Base-by-base conservation (phyloP, 2,329 filamentous ascomycete genomes). In the Fusarium torulosum region DNA sequence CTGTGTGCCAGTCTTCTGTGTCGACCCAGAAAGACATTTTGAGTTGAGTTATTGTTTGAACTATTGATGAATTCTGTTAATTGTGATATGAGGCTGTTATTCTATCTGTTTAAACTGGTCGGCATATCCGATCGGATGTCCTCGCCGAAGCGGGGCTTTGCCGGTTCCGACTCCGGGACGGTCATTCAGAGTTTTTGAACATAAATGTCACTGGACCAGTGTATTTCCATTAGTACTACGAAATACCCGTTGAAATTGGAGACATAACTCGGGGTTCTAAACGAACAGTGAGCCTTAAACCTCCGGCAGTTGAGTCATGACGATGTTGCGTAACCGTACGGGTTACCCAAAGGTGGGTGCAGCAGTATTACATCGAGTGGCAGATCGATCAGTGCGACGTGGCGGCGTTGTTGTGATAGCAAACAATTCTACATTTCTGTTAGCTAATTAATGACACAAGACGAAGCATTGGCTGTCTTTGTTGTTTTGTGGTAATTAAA, bases 1-100 rank as follows among this genome's bases (percentile, higher is more conserved):
- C 72, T 1, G 72, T 70, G 41, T 74, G 71, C 71, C 72, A 74
- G 31, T 74, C 71, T 46, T 74, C 71, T 1, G 72, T 59, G 1
- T 67, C 56, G 4, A 74, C 56, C 72, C 72, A 74, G 19, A 43
- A 74, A 1, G 67, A 38, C 58, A 61, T 61, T 7, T 9, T 25
- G 19, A 29, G 10, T 13, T 11, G 9, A 8, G 35, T 23, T 37
- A 7, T 15, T 17, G n/a, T 9, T 29, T 35, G 3, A 47, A 10
- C 17, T 35, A 35, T 17, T 15, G 15, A 17, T 4, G 33, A 35
- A 8, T 19, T 19, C 8, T 10, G 17, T 37, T 14, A 15, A 19
- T 37, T 10, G 17, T 9, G 8, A n/a, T n/a, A n/a, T 11, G 35
- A 10, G 9, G 35, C 17, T n/a, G 35, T 21, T 14, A 2, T 40